These are phyloP conservation scores for Coemansia sp. DNA, from an alignment of 192 early-diverging fungal species.

Conservation along the genomic window DNA sequence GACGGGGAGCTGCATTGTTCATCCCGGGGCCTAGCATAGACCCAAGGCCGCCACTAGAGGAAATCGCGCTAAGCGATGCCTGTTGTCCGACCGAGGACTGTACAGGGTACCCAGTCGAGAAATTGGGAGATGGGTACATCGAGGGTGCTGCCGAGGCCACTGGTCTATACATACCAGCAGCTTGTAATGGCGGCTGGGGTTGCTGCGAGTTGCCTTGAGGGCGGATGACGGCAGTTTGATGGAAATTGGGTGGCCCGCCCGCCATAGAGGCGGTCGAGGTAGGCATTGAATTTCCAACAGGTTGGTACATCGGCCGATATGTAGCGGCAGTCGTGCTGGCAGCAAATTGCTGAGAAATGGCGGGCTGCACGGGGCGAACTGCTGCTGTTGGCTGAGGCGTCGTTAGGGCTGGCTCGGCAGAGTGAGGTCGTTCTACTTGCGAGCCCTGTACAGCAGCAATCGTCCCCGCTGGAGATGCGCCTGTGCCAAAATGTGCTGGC, in stretches of 20 bases:
- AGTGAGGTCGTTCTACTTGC: slow-evolving; percentile 33
- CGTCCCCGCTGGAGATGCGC: slow-evolving; percentile 2
- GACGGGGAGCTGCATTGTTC: neutral
- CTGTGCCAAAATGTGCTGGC: neutral
- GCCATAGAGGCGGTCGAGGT: neutral
- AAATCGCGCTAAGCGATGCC: neutral
- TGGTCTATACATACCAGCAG: neutral
- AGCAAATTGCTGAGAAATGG: slow-evolving; percentile 3
- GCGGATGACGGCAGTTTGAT: neutral
- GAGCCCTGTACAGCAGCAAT: neutral
- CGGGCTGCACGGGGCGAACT: neutral
- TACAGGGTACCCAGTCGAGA: neutral
- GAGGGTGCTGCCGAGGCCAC: neutral
- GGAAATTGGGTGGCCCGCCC: neutral
- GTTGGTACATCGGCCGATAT: slow-evolving; percentile 8
- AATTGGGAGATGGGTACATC: slow-evolving; percentile 6
- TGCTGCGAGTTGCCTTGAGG: slow-evolving; percentile 9
- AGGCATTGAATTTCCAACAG: neutral
- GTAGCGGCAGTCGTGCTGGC: neutral
- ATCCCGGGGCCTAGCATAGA: slow-evolving; percentile 2
- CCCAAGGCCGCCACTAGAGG: neutral
- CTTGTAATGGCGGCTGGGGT: neutral
- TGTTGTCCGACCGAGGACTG: slow-evolving; percentile 3
- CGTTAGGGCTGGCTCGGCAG: slow-evolving; percentile 20
- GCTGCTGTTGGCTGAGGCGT: slow-evolving; percentile 5